phyloP scores from a whole-genome alignment of 2,329 filamentous ascomycete genomes.

The Trichoderma sp. region DNA sequence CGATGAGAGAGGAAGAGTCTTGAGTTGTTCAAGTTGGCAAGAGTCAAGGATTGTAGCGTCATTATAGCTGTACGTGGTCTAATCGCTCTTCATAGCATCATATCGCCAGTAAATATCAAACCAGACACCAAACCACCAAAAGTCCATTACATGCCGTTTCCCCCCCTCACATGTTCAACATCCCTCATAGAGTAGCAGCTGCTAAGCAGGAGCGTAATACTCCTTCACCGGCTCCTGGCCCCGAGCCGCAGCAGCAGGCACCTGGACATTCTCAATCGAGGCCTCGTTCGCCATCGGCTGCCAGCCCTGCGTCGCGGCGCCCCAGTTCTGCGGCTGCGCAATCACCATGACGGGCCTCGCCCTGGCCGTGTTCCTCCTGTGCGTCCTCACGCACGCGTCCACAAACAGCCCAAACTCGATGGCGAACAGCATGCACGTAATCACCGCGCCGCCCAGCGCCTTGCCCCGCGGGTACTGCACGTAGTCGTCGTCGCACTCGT shows the following conservation, averaged over 20 bases:
- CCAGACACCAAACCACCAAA: background rate
- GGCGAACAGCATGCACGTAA: slow-evolving; percentile 36
- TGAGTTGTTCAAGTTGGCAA: background rate
- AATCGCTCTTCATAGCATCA: slow-evolving; percentile 20
- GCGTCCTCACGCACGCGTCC: slow-evolving; percentile 45
- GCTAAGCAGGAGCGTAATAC: slow-evolving; percentile 16
- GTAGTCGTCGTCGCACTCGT: background rate
- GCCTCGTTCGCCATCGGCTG: slow-evolving; percentile 34
- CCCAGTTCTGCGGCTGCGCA: slow-evolving; percentile 37
- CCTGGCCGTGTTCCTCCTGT: slow-evolving; percentile 36
- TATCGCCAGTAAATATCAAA: slow-evolving; percentile 7
- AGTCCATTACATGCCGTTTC: background rate
- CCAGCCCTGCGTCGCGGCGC: slow-evolving; percentile 37
- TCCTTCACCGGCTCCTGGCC: slow-evolving; percentile 8
- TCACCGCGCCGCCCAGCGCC: slow-evolving; percentile 31
- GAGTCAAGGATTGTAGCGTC: background rate
- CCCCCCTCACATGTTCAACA: too few relatives aligned
- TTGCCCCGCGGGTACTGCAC: background rate
- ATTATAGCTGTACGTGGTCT: slow-evolving; percentile 11
- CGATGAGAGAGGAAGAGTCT: background rate
- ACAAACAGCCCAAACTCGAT: slow-evolving; percentile 46
- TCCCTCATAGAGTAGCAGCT: background rate
- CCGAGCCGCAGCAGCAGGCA: background rate
- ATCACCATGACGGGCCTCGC: slow-evolving; percentile 36
- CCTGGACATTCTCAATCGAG: background rate